phyloP scores from a whole-genome alignment of 495 filamentous ascomycete species.

The Penicillium bovifimosum region DNA sequence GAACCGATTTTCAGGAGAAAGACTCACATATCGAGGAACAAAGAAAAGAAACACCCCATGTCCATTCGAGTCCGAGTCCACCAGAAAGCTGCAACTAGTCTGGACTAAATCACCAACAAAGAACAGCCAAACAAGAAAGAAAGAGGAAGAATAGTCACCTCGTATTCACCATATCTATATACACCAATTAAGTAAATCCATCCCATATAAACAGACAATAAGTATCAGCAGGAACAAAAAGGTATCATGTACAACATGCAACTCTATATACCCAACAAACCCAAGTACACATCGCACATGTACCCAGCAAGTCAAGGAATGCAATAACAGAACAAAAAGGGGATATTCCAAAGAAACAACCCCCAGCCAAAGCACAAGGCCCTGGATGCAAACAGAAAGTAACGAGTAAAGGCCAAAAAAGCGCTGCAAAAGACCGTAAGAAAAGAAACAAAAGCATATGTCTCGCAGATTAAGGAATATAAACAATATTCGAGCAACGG shows the following conservation, averaged over 20 bases:
- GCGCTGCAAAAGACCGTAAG: slow-evolving; percentile 8
- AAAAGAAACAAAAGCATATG: slow-evolving; percentile 1
- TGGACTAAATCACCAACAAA: background rate
- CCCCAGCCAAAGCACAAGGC: slow-evolving; percentile 6
- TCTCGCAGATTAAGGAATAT: background rate
- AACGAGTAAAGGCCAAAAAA: slow-evolving; percentile 3
- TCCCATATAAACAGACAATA: slow-evolving; percentile 16
- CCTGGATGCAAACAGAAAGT: slow-evolving; percentile 6
- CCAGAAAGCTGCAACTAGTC: background rate
- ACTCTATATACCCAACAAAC: slow-evolving; percentile 21
- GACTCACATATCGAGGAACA: background rate
- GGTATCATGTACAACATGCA: slow-evolving; percentile 31
- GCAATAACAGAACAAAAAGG: slow-evolving; percentile 17
- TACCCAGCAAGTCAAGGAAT: slow-evolving; percentile 7
- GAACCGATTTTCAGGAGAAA: background rate
- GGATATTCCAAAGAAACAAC: slow-evolving; percentile 7
- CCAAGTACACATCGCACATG: background rate
- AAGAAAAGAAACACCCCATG: background rate
- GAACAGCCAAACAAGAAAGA: background rate
- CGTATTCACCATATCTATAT: slow-evolving; percentile 8
- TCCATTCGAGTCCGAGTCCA: background rate
- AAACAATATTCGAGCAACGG: background rate
- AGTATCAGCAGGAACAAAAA: slow-evolving; percentile 6
- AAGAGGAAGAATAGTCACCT: slow-evolving; percentile 4
- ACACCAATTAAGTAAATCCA: slow-evolving; percentile 7